Conservation (phyloP, 2,329 filamentous ascomycete genomes). For the Sporothrix sp. region DNA sequence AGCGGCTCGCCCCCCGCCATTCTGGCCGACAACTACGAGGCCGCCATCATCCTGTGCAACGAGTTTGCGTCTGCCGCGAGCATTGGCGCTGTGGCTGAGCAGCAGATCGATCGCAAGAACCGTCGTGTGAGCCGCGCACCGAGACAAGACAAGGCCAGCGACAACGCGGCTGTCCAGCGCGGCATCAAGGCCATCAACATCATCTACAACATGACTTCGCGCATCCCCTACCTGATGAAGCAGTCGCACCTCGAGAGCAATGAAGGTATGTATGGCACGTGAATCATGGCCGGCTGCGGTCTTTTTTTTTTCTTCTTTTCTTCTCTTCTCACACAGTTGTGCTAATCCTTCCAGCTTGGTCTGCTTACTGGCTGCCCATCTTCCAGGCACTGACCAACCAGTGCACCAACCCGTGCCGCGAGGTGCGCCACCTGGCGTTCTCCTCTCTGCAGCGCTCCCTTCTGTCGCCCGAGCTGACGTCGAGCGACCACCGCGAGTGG, state of each 20-base stretch:
- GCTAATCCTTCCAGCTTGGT: conserved; percentile 58
- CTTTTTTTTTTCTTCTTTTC: no score
- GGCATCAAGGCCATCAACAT: conserved; percentile 73
- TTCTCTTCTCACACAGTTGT: no score
- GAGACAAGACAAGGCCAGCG: conserved; percentile 49
- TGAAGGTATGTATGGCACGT: conserved; percentile 65
- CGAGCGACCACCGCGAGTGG: conserved; percentile 83
- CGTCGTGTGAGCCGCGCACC: conserved; percentile 27
- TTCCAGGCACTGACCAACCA: conserved; percentile 82
- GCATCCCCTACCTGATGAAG: conserved; percentile 78
- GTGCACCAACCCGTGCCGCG: conserved; percentile 88
- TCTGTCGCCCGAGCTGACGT: conserved; percentile 72
- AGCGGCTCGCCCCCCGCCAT: conserved; percentile 69
- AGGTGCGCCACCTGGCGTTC: conserved; percentile 83
- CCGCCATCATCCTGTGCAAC: conserved; percentile 72
- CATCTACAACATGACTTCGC: conserved; percentile 70
- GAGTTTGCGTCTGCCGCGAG: conserved; percentile 81
- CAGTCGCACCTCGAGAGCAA: conserved; percentile 84
- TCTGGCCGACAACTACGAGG: conserved; percentile 91
- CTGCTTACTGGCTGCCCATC: conserved; percentile 93
- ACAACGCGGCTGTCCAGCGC: conserved; percentile 63
- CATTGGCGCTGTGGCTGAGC: conserved; percentile 59
- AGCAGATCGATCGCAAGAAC: conserved; percentile 47
- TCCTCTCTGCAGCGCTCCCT: conserved; percentile 76
- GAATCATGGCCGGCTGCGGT: no score